Percentiles rank a stretch among this genome's conserved stretches.
phyloP scores from a whole-genome alignment of 139 green algal genomes.

The Asterochloris sp. region DNA sequence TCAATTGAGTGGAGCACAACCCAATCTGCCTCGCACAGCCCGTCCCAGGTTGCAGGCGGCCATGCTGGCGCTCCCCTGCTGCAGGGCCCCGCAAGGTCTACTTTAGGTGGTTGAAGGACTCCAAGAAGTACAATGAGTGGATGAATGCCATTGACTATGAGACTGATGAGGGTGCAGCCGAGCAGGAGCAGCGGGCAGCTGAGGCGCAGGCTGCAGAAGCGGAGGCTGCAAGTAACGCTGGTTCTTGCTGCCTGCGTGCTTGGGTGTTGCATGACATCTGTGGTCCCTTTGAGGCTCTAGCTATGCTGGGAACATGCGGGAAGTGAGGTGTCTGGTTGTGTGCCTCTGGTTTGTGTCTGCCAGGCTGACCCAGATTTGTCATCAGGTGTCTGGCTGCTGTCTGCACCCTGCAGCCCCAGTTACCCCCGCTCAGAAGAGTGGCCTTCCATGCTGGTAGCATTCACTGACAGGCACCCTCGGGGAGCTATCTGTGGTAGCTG shows the following conservation, averaged over 20 bases:
- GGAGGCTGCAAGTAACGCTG: neutral
- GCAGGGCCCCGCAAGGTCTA: slow-evolving; percentile 53
- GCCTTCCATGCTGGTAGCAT: too few relatives aligned
- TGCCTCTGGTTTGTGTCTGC: too few relatives aligned
- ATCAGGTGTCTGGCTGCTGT: neutral
- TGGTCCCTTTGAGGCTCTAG: too few relatives aligned
- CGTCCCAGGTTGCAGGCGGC: neutral
- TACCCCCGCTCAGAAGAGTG: too few relatives aligned
- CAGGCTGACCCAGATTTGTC: neutral
- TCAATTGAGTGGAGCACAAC: neutral
- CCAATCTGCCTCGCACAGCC: neutral
- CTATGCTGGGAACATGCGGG: too few relatives aligned
- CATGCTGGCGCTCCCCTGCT: neutral
- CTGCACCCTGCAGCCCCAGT: neutral
- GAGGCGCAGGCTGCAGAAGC: neutral
- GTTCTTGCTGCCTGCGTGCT: neutral
- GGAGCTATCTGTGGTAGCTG: too few relatives aligned
- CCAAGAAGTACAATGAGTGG: slow-evolving; percentile 89
- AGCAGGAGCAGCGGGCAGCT: slow-evolving; percentile 30
- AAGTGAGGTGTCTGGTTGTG: too few relatives aligned
- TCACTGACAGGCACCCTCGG: too few relatives aligned
- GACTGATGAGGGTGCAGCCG: slow-evolving; percentile 43
- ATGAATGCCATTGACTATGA: slow-evolving; percentile 88
- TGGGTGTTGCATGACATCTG: too few relatives aligned
- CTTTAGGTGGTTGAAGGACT: slow-evolving; percentile 73